A percentile compares a stretch with the other conserved stretches of the same genome.
Evolutionary conservation across 306 rosid species (phyloP).

Genomic region (Rubus parviflorus): DNA sequence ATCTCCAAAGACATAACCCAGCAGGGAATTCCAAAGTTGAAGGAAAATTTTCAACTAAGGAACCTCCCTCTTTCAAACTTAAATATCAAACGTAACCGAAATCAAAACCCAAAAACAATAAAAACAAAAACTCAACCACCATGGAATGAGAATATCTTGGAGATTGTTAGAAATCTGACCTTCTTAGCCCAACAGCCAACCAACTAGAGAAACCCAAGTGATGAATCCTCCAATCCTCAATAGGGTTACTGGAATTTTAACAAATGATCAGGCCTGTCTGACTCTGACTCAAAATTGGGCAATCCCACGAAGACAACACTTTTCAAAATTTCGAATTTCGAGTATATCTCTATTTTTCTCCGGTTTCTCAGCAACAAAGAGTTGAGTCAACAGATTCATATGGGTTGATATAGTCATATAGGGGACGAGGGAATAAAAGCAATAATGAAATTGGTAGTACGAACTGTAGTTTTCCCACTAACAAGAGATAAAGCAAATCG

Average conservation of each 20-base stretch:
- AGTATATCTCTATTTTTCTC: neutral
- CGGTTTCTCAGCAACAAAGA: slow-evolving; percentile 25
- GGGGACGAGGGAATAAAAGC: slow-evolving; percentile 21
- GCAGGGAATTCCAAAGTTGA: slow-evolving; percentile 10
- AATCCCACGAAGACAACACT: slow-evolving; percentile 1
- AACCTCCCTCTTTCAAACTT: neutral
- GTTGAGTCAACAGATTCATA: slow-evolving; percentile 19
- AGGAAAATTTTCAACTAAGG: neutral
- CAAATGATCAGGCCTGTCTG: neutral
- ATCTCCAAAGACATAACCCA: slow-evolving; percentile 19
- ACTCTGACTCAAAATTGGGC: neutral
- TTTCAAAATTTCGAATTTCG: neutral
- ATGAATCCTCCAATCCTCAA: neutral
- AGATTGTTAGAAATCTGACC: neutral
- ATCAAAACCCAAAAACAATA: neutral
- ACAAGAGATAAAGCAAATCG: slow-evolving; percentile 45
- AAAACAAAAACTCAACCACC: neutral
- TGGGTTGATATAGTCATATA: neutral
- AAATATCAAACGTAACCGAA: neutral
- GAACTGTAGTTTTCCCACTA: slow-evolving; percentile 46
- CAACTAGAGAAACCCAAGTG: slow-evolving; percentile 3
- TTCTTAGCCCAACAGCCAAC: slow-evolving; percentile 4
- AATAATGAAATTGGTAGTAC: slow-evolving; percentile 33
- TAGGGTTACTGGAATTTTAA: neutral
- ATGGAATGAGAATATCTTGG: neutral